Base-by-base conservation (phyloP, 345 rosid genomes). In the Geranium rotundifolium region DNA sequence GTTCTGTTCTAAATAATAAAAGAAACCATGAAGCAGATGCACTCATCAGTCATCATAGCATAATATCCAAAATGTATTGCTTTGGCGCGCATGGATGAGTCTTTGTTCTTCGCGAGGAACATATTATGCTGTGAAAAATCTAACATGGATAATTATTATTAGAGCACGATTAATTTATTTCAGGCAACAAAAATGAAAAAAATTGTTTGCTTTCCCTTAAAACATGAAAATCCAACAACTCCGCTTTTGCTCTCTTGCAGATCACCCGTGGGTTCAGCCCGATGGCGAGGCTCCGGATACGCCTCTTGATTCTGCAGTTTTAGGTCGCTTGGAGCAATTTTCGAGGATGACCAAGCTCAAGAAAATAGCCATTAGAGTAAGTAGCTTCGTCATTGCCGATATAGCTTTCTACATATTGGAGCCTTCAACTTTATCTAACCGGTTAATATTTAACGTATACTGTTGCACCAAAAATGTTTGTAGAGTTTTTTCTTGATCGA, bases 301-400 rank as follows among this genome's bases (percentile, higher is more conserved):
- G 71, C 98, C 97, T 79, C 85, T 92, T 31, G 96, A 92, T 77
- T 79, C 96, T 57, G 99, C 97, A 18, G 97, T 92, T 69, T 66
- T 90, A 18, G 77, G 78, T 64, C 96, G 97, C 60, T 68, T 92
- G 81, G 88, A 79, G 76, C 91, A 90, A 71, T 92, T 92, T 71
- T 92, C 97, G 61, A 97, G 95, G 56, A 84, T 92, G 97, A 86
- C 84, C 82, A 92, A 86, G 82, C 82, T 92, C 72, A 92, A 90
- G 88, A 87, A 86, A 79, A 84, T 92, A 72, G 98, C 90, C 65
- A 83, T 92, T 69, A 82, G 89, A 78, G 98, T 89, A 49, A 73
- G 84, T 64, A 65, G 15, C 13, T 7, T 13, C 3, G 49, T 46
- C 13, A 54, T 46, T 65, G 52, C 19, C 55, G 34, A 20, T 12